phyloP scores from a whole-genome alignment of 2,329 filamentous ascomycete genomes.

The Botrytis cinerea region DNA sequence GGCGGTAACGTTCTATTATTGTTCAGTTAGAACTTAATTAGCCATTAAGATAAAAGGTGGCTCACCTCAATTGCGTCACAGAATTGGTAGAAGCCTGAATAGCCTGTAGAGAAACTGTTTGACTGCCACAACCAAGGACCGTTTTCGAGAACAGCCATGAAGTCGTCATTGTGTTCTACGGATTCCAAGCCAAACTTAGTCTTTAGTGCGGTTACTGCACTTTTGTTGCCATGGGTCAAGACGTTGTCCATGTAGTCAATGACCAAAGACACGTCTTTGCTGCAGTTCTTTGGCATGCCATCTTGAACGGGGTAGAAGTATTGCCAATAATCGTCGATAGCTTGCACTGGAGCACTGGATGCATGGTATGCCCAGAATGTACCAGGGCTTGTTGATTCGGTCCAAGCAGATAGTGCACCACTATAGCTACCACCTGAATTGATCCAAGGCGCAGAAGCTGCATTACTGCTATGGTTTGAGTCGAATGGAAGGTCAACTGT shows the following conservation, averaged over 20 bases:
- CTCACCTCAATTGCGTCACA: slow-evolving; percentile 47
- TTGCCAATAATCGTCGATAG: slow-evolving; percentile 58
- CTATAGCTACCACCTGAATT: slow-evolving; percentile 58
- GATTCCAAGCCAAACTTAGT: slow-evolving; percentile 52
- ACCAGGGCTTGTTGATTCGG: slow-evolving; percentile 52
- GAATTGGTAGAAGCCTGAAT: slow-evolving; percentile 50
- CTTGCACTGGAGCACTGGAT: slow-evolving; percentile 57
- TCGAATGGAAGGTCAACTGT: slow-evolving; percentile 57
- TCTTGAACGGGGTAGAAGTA: slow-evolving; percentile 59
- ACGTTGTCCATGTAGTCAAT: slow-evolving; percentile 56
- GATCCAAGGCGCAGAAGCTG: slow-evolving; percentile 57
- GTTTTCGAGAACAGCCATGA: slow-evolving; percentile 48
- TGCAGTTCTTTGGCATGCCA: slow-evolving; percentile 61
- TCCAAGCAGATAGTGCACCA: slow-evolving; percentile 58
- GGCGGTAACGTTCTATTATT: slow-evolving; percentile 38
- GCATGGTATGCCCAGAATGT: slow-evolving; percentile 63
- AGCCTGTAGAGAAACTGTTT: slow-evolving; percentile 51
- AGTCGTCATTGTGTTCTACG: slow-evolving; percentile 21
- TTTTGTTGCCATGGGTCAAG: slow-evolving; percentile 46
- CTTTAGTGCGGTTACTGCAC: slow-evolving; percentile 50
- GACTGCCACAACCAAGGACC: slow-evolving; percentile 61
- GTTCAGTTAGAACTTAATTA: slow-evolving; percentile 2
- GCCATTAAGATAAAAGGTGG: background rate
- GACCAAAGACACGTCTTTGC: slow-evolving; percentile 52
- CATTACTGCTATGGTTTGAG: slow-evolving; percentile 49